Evolutionary conservation across 208 protist genomes (phyloP).

Genomic region (Leishmania martiniquensis): DNA sequence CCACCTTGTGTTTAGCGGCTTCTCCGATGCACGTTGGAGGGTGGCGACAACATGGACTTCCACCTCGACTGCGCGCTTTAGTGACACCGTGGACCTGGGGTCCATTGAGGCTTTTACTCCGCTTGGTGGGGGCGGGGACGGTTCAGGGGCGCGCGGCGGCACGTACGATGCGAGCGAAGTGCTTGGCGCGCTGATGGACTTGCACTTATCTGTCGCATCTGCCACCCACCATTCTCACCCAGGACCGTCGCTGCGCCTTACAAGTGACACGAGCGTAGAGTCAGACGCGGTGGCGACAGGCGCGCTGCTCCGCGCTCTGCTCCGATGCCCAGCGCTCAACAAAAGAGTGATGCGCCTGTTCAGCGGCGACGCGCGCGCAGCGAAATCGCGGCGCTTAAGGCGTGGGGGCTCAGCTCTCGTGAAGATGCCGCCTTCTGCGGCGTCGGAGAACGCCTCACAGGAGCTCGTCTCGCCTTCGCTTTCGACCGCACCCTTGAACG

Average conservation of each 20-base stretch:
- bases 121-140: not conserved
- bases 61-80: not conserved
- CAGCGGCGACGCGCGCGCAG: not conserved
- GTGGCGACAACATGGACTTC: slow-evolving; percentile 3
- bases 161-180: slow-evolving; percentile 9
- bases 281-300: slow-evolving; percentile 22
- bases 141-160: not conserved
- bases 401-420: not conserved
- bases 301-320: slow-evolving; percentile 20
- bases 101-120: not conserved
- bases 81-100: not conserved
- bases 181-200: slow-evolving; percentile 15
- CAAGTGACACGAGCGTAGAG: not conserved
- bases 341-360: slow-evolving; percentile 14
- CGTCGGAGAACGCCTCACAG: no score
- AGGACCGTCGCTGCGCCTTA: not conserved
- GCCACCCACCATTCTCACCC: not conserved
- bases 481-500: not conserved
- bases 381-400: not conserved
- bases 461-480: not conserved
- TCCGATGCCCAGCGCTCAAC: slow-evolving; percentile 26
- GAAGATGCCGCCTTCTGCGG: not conserved
- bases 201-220: slow-evolving; percentile 13
- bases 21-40: slow-evolving; percentile 17
- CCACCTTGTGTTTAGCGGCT: slow-evolving; percentile 20